These are phyloP conservation scores for Sindora glabra DNA, from an alignment of 306 rosid genomes.

Conservation along the genomic window DNA sequence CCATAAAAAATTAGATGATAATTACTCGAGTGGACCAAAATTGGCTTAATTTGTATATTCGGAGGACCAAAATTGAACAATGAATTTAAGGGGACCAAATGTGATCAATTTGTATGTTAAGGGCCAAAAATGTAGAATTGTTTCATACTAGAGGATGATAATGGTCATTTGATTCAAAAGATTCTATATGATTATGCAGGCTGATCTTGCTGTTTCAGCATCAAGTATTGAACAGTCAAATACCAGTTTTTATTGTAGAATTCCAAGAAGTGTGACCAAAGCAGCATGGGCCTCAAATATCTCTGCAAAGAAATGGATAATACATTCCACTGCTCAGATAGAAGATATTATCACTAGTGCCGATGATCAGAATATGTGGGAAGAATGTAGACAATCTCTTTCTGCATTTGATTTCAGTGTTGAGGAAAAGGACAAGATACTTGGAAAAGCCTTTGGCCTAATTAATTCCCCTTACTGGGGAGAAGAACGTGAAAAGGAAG, in stretches of 20 bases:
- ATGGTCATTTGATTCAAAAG: background rate
- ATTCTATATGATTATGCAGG: conserved; percentile 25
- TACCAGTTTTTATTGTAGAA: conserved; percentile 16
- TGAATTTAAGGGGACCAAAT: too few species aligned
- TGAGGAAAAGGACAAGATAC: conserved; percentile 79
- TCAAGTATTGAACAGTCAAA: conserved; percentile 22
- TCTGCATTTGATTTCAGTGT: conserved; percentile 42
- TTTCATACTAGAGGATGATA: background rate
- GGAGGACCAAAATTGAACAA: too few species aligned
- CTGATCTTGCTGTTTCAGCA: conserved; percentile 23
- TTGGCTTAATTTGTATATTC: too few species aligned
- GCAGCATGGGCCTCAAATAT: conserved; percentile 26
- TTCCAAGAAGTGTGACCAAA: conserved; percentile 12
- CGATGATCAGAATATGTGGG: conserved; percentile 65
- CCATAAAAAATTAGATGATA: too few species aligned
- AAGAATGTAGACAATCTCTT: conserved; percentile 51
- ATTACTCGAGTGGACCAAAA: too few species aligned
- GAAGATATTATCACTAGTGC: conserved; percentile 32
- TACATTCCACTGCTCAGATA: conserved; percentile 44
- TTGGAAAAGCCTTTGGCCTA: conserved; percentile 83
- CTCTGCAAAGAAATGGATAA: conserved; percentile 40
- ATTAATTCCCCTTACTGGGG: conserved; percentile 94
- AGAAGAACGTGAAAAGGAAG: conserved; percentile 55
- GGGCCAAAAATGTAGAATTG: background rate
- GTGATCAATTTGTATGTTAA: background rate